Percentiles rank a stretch among this genome's conserved stretches.
Evolutionary conservation across 805 yeast genomes (phyloP).

Genomic region (Candida maesae): DNA sequence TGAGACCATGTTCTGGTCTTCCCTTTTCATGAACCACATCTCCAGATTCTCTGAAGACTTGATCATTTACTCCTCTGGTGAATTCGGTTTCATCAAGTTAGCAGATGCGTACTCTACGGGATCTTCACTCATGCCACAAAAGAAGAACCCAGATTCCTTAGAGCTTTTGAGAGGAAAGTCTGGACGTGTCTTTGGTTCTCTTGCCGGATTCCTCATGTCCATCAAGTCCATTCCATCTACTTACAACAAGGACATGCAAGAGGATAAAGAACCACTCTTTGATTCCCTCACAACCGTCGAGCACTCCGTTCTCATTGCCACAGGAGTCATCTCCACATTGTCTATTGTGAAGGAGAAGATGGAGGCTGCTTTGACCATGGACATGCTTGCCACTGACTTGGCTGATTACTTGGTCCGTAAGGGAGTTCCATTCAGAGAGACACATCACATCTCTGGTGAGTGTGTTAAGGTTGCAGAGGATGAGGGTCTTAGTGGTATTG

Average conservation of each 20-base stretch:
- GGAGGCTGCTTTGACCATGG: conserved; percentile 92
- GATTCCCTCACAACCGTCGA: conserved; percentile 88
- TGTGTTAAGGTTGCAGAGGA: conserved; percentile 93
- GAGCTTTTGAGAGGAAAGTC: conserved; percentile 95
- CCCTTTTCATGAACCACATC: conserved; percentile 91
- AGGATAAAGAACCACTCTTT: conserved; percentile 97
- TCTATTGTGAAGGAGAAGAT: conserved; percentile 67
- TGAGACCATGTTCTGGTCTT: conserved; percentile 93
- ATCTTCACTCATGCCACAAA: conserved; percentile 97
- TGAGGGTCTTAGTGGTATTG: conserved; percentile 73
- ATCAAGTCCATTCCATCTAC: conserved; percentile 97
- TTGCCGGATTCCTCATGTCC: conserved; percentile 95
- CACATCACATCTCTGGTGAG: conserved; percentile 98
- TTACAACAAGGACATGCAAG: conserved; percentile 97
- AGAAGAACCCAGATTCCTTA: conserved; percentile 95
- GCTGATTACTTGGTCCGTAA: conserved; percentile 97
- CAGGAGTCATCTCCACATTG: conserved; percentile 93
- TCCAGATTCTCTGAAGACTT: conserved; percentile 94
- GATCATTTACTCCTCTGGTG: conserved; percentile 94
- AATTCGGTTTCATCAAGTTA: conserved; percentile 88
- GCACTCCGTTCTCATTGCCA: conserved; percentile 90
- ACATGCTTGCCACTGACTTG: conserved; percentile 97
- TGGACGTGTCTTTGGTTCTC: conserved; percentile 94
- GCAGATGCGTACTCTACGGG: conserved; percentile 99
- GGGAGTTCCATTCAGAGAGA: conserved; percentile 99